phyloP scores from a whole-genome alignment of 2,329 filamentous ascomycete genomes.

The Aspergillus vadensis region DNA sequence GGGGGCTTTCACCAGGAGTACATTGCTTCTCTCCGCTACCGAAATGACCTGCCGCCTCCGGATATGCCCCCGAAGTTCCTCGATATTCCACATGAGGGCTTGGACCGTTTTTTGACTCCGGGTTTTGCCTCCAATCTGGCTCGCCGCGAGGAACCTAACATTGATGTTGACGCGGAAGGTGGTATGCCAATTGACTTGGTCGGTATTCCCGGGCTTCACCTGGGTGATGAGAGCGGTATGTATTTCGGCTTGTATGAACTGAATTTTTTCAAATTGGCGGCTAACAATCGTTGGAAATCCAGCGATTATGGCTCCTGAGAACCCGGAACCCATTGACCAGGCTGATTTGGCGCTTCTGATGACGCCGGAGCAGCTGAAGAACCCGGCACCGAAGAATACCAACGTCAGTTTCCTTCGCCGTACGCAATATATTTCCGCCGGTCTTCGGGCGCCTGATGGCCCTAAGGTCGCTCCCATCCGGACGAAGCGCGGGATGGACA shows the following conservation, averaged over 20 bases:
- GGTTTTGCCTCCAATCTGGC: constrained; percentile 87
- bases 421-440: constrained; percentile 80
- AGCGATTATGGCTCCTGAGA: constrained; percentile 81
- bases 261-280: constrained; percentile 19
- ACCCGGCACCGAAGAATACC: constrained; percentile 73
- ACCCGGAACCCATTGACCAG: constrained; percentile 72
- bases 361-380: constrained; percentile 80
- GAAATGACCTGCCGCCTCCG: constrained; percentile 91
- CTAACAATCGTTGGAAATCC: constrained; percentile 25
- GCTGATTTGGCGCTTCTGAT: constrained; percentile 82
- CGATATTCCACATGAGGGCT: constrained; percentile 90
- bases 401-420: constrained; percentile 91
- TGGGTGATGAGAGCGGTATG: constrained; percentile 90
- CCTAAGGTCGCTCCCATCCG: constrained; percentile 29
- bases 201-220: constrained; percentile 90
- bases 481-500: constrained; percentile 32
- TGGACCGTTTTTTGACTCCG: constrained; percentile 86
- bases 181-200: constrained; percentile 97
- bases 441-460: constrained; percentile 37
- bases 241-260: constrained; percentile 11
- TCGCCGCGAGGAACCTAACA: constrained; percentile 89
- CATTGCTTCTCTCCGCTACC: constrained; percentile 92
- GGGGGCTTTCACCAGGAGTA: constrained; percentile 82
- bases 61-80: constrained; percentile 95
- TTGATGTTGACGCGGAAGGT: constrained; percentile 95